phyloP scores from a whole-genome alignment of 1,284 basidiomycete species.

The Peniophora sp. region DNA sequence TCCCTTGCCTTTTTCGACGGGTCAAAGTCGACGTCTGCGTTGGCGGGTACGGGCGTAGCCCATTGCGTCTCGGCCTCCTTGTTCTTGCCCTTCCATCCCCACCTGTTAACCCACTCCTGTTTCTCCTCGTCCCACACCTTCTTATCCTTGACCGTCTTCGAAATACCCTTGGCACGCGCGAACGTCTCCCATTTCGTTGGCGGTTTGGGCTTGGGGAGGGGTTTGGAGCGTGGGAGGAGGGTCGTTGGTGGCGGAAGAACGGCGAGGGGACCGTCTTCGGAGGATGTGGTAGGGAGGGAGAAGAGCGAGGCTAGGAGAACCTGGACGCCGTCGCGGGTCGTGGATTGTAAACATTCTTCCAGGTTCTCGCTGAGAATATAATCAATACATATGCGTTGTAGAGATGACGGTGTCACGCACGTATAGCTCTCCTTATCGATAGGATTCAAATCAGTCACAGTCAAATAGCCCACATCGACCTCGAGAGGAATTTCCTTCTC shows the following conservation, averaged over 20 bases:
- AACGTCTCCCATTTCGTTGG: conserved; percentile 97
- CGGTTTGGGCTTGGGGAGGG: conserved; percentile 87
- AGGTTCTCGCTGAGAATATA: conserved; percentile 45
- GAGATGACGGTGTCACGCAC: conserved; percentile 32
- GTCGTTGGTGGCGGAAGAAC: conserved; percentile 74
- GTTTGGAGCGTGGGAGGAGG: conserved; percentile 83
- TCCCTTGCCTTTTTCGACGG: conserved; percentile 71
- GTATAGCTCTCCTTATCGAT: conserved; percentile 76
- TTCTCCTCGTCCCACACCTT: conserved; percentile 92
- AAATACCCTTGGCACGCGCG: conserved; percentile 91
- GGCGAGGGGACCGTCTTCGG: conserved; percentile 81
- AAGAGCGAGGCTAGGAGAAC: conserved; percentile 77
- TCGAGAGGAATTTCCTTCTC: conserved; percentile 79
- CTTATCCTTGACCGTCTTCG: conserved; percentile 73
- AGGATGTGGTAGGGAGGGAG: conserved; percentile 69
- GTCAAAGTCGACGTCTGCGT: conserved; percentile 74
- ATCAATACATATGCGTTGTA: background rate
- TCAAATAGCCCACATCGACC: conserved; percentile 78
- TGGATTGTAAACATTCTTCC: conserved; percentile 74
- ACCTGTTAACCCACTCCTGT: conserved; percentile 89
- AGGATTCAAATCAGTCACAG: conserved; percentile 83
- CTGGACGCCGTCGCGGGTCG: conserved; percentile 86
- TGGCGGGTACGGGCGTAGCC: conserved; percentile 84
- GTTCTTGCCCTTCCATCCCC: conserved; percentile 91
- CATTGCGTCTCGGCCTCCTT: conserved; percentile 86